Evolutionary conservation across 257 asterid species (phyloP).

Genomic region (Handroanthus guayacan): DNA sequence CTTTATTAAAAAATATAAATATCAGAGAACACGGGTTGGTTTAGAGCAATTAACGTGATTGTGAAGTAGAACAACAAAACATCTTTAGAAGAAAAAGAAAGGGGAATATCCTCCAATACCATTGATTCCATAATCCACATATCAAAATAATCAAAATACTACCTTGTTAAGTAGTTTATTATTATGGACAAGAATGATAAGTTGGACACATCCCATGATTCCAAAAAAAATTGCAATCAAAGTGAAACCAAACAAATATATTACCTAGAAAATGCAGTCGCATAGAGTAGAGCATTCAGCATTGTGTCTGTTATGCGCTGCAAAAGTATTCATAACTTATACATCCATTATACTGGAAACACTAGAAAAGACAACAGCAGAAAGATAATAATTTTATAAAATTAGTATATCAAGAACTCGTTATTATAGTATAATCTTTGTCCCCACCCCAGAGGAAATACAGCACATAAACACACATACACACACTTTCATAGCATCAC

Average conservation of each 20-base stretch:
- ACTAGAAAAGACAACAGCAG: slow-evolving; percentile 21
- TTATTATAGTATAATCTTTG: slow-evolving; percentile 26
- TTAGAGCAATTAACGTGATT: too few species aligned
- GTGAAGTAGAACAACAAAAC: too few species aligned
- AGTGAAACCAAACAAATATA: slow-evolving; percentile 19
- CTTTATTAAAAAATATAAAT: too few species aligned
- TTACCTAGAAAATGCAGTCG: slow-evolving; percentile 40
- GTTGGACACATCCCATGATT: slow-evolving; percentile 13
- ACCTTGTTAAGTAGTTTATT: neutral
- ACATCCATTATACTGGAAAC: slow-evolving; percentile 32
- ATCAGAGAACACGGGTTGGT: too few species aligned
- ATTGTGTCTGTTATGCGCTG: neutral
- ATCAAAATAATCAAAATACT: slow-evolving; percentile 18
- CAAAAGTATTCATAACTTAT: slow-evolving; percentile 14
- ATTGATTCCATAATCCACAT: neutral
- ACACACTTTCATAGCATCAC: slow-evolving; percentile 16
- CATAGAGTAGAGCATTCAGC: slow-evolving; percentile 27
- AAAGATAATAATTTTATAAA: too few species aligned
- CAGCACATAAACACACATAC: slow-evolving; percentile 37
- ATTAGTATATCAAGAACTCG: neutral
- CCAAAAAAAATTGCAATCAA: neutral
- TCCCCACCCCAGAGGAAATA: slow-evolving; percentile 37
- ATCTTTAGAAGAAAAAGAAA: neutral
- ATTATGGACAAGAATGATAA: slow-evolving; percentile 30
- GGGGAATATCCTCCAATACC: neutral